Conservation (phyloP, 495 filamentous ascomycete species). For the Aspergillus nanangensis region DNA sequence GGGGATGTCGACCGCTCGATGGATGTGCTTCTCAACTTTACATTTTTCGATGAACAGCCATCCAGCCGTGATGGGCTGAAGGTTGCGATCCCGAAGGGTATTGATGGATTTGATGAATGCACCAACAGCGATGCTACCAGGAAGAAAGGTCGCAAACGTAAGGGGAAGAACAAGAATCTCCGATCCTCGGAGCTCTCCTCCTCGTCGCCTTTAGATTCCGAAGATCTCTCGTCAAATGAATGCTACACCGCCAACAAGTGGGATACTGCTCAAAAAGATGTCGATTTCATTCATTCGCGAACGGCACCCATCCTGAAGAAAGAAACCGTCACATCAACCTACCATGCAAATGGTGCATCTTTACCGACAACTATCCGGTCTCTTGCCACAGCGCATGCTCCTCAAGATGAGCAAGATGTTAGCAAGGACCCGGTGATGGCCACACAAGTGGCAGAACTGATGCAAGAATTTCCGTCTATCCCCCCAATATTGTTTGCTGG, state of each 20-base stretch:
- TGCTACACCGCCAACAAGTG: constrained; percentile 43
- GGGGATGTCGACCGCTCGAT: constrained; percentile 64
- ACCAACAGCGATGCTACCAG: constrained; percentile 25
- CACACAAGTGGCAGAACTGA: constrained; percentile 50
- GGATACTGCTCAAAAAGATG: constrained; percentile 49
- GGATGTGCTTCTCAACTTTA: constrained; percentile 74
- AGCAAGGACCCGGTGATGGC: constrained; percentile 40
- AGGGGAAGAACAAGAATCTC: constrained; percentile 17
- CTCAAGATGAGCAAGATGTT: constrained; percentile 25
- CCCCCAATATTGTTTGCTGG: constrained; percentile 38
- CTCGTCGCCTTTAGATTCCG: constrained; percentile 3
- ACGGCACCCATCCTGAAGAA: constrained; percentile 38
- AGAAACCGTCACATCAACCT: constrained; percentile 53
- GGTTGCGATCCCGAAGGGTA: constrained; percentile 54
- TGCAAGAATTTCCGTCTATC: constrained; percentile 47
- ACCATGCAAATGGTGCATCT: constrained; percentile 59
- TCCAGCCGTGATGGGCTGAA: constrained; percentile 30
- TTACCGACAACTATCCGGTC: constrained; percentile 49
- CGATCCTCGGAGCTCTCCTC: constrained; percentile 12
- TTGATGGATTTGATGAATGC: constrained; percentile 70
- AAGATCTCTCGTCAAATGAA: constrained; percentile 10
- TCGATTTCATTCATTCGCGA: constrained; percentile 54
- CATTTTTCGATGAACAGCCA: constrained; percentile 61
- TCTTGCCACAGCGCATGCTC: constrained; percentile 36
- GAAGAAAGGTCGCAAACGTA: constrained; percentile 44